Evolutionary conservation across 2,329 filamentous ascomycete species (phyloP).

Genomic region (Dactylellina sp.): DNA sequence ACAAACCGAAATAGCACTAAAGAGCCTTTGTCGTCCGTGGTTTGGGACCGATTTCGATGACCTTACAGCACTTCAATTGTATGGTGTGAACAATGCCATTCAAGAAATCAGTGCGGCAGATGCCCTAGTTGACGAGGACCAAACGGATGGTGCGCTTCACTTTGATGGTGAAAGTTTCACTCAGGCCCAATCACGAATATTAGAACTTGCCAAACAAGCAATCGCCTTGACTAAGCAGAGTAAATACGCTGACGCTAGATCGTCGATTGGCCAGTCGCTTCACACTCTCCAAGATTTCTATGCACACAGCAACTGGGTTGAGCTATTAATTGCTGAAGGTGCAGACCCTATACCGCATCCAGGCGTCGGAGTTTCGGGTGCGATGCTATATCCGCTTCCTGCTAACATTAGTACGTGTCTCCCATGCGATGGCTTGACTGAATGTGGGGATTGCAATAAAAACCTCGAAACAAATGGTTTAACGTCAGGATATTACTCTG

Average conservation of each 20-base stretch:
- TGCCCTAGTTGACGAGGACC: conserved; percentile 35
- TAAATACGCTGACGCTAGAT: conserved; percentile 25
- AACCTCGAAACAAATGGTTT: conserved; percentile 19
- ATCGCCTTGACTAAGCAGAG: conserved; percentile 9
- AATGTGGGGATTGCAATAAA: conserved; percentile 15
- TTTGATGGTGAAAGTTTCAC: conserved; percentile 51
- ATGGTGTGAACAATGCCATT: conserved; percentile 15
- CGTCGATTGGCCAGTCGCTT: conserved; percentile 41
- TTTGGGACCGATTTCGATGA: conserved; percentile 13
- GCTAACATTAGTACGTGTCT: conserved; percentile 17
- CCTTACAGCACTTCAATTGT: neutral
- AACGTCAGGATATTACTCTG: conserved; percentile 44
- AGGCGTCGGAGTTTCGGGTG: conserved; percentile 31
- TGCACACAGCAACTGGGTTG: conserved; percentile 49
- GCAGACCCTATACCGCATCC: conserved; percentile 21
- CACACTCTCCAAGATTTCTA: conserved; percentile 53
- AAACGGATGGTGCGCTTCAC: conserved; percentile 43
- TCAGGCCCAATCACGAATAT: conserved; percentile 22
- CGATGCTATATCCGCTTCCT: conserved; percentile 34
- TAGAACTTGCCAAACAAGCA: conserved; percentile 26
- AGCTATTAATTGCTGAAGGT: conserved; percentile 4
- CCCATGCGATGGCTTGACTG: neutral
- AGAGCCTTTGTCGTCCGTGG: conserved; percentile 12
- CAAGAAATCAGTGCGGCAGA: conserved; percentile 38
- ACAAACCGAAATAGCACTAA: conserved; percentile 30